Percentiles rank a stretch among this genome's conserved stretches.
These are phyloP conservation scores for Pseudotsuga menziesii DNA, from an alignment of 75 land plant genomes.

Conservation along the genomic window DNA sequence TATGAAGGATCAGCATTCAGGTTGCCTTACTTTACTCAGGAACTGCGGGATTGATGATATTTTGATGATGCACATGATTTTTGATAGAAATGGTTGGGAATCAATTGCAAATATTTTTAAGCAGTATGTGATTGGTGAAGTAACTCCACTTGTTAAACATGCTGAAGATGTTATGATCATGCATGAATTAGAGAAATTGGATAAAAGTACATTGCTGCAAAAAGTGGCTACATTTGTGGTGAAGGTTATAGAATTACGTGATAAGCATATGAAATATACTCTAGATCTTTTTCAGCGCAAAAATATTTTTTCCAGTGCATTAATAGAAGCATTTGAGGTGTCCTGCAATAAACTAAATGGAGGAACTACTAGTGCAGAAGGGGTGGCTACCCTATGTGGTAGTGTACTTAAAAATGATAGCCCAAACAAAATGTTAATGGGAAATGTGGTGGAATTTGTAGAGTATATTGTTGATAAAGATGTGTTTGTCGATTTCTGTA, in stretches of 20 bases:
- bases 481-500: slow-evolving; percentile 93
- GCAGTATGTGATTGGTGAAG: slow-evolving; percentile 90
- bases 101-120: slow-evolving; percentile 75
- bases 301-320: slow-evolving; percentile 78
- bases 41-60: too few relatives aligned
- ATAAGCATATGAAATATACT: slow-evolving; percentile 79
- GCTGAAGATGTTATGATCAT: slow-evolving; percentile 72
- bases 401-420: slow-evolving; percentile 87
- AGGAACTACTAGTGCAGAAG: slow-evolving; percentile 81
- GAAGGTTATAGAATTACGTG: slow-evolving; percentile 81
- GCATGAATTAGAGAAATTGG: slow-evolving; percentile 7
- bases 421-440: slow-evolving; percentile 16
- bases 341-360: slow-evolving; percentile 84
- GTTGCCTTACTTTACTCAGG: too few relatives aligned
- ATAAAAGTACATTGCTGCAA: slow-evolving; percentile 45
- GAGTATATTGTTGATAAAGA: slow-evolving; percentile 89
- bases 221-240: slow-evolving; percentile 44
- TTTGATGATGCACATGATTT: too few relatives aligned
- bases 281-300: slow-evolving; percentile 72
- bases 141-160: slow-evolving; percentile 76
- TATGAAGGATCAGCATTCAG: too few relatives aligned
- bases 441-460: slow-evolving; percentile 87
- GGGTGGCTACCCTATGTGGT: slow-evolving; percentile 81
- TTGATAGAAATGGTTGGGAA: slow-evolving; percentile 70
- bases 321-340: slow-evolving; percentile 82